Evolutionary conservation across 805 yeast species (phyloP).

Genomic region (Priceomyces castillae): DNA sequence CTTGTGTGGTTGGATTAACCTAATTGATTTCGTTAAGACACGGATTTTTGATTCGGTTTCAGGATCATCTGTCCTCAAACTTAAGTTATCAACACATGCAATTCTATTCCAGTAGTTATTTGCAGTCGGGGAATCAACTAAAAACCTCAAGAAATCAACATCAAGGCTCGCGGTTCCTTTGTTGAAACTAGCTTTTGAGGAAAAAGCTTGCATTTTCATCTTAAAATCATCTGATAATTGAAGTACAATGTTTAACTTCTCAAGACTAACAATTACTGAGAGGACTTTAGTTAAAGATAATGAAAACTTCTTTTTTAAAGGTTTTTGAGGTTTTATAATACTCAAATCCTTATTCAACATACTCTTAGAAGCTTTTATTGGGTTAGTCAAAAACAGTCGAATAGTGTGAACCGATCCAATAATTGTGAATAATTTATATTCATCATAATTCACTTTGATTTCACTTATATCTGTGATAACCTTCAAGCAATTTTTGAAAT

Average conservation of each 20-base stretch:
- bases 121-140: slow-evolving; percentile 52
- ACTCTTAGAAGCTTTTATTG: slow-evolving; percentile 21
- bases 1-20: slow-evolving; percentile 37
- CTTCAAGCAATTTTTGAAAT: slow-evolving; percentile 12
- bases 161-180: slow-evolving; percentile 11
- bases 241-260: slow-evolving; percentile 21
- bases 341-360: slow-evolving; percentile 23
- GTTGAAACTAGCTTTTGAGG: slow-evolving; percentile 5
- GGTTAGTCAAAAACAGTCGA: slow-evolving; percentile 27
- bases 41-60: slow-evolving; percentile 16
- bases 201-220: slow-evolving; percentile 44
- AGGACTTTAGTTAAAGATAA: background rate
- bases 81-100: slow-evolving; percentile 35
- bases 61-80: slow-evolving; percentile 11
- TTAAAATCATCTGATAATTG: slow-evolving; percentile 49
- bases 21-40: slow-evolving; percentile 23
- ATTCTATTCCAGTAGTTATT: slow-evolving; percentile 50
- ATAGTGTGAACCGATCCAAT: slow-evolving; percentile 34
- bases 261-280: background rate
- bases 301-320: background rate
- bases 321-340: background rate
- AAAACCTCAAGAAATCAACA: slow-evolving; percentile 35
- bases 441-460: slow-evolving; percentile 22
- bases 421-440: slow-evolving; percentile 28
- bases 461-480: slow-evolving; percentile 14